phyloP scores from a whole-genome alignment of 768 basidiomycete genomes.

The Amyloporia xantha region DNA sequence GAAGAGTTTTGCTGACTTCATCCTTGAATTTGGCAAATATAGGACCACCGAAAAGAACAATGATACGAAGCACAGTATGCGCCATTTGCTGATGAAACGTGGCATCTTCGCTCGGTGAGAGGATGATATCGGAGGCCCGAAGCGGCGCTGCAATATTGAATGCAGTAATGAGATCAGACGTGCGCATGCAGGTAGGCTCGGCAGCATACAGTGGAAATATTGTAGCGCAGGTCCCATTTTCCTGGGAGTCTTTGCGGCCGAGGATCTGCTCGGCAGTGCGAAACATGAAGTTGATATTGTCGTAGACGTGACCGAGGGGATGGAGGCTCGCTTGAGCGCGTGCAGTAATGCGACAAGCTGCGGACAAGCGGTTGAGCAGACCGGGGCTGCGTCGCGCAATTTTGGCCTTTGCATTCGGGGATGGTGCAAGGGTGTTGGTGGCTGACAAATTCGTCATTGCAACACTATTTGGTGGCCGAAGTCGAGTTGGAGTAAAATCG shows the following conservation, averaged over 20 bases:
- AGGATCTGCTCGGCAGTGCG: slow-evolving; percentile 26
- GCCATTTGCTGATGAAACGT: no score
- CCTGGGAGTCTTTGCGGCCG: slow-evolving; percentile 27
- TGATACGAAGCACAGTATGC: no score
- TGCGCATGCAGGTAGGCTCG: slow-evolving; percentile 16
- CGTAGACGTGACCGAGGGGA: slow-evolving; percentile 22
- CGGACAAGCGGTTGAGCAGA: neutral
- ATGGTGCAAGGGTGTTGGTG: slow-evolving; percentile 21
- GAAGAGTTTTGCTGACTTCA: no score
- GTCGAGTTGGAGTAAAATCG: no score
- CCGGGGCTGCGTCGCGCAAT: neutral
- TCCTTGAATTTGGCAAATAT: no score
- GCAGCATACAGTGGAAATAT: slow-evolving; percentile 22
- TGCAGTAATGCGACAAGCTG: neutral
- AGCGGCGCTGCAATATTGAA: no score
- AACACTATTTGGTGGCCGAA: no score
- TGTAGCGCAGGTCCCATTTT: slow-evolving; percentile 33
- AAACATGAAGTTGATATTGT: slow-evolving; percentile 32
- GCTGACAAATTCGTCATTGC: no score
- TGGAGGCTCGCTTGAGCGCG: neutral
- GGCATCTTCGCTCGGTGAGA: no score
- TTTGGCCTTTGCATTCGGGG: slow-evolving; percentile 22
- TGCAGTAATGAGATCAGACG: no score
- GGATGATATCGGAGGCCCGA: no score
- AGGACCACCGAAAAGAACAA: no score